Base-by-base conservation (phyloP, 345 rosid genomes). In the Erodium maritimum region DNA sequence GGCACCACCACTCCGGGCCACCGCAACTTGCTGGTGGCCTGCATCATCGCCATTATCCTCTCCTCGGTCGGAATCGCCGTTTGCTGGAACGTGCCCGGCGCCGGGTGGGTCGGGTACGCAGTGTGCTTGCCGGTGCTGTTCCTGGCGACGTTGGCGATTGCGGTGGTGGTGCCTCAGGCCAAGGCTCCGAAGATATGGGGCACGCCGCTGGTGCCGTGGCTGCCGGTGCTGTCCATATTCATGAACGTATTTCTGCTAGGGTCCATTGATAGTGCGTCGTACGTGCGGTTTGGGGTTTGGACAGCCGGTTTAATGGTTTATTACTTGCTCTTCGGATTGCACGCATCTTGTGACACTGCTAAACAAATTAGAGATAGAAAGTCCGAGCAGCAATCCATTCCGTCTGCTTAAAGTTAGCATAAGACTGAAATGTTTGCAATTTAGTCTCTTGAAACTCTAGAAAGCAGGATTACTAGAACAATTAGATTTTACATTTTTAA, bases 151-250 rank as follows among this genome's bases (percentile, higher is more conserved):
- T 59, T 78, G 4, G 84, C 68, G 54, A 64, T 86, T 0, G 45
- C 65, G 0, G 4, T 86, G 17, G 24, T 57, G 20, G 73, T 81
- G 21, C 77, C 76, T 14, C 65, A 75, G 48, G 85, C 84, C 42
- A 77, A 74, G 71, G 56, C 58, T 13, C 90, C 90, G 0, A 81
- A 73, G 55, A 37, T 81, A 21, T 86, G 86, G 88, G 90, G 90
- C 0, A 86, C 80, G 34, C 90, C 88, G 0, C 54, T 83, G 10
- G 76, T 81, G n/a, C 95, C 88, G 0, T 86, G 90, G 95, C 17
- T 83, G 24, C 90, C 90, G 0, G 81, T 83, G 18, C 68, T 70
- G 62, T 72, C 84, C 0, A 73, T 83, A 7, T 65, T 75, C 0
- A 74, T 73, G 17, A 86, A 83, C 50, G 55, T 76, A 21, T 86